Evolutionary conservation across 2,329 filamentous ascomycete species (phyloP), one percentile per base, ranked within the genome.

Genomic region (Periconia sp.): DNA sequence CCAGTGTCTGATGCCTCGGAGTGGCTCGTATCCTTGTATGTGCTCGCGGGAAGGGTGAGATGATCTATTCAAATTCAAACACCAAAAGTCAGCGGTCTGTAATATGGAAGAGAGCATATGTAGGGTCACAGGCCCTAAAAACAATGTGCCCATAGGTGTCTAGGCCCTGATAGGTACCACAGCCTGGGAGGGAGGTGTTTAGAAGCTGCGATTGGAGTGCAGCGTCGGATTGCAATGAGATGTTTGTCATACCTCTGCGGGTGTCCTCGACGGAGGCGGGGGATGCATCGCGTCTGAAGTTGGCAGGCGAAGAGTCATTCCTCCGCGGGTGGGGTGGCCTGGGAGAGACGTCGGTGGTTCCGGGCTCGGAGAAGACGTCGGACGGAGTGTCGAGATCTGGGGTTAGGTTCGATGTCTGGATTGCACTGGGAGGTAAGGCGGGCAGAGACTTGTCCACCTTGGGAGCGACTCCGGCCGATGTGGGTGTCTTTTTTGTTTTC

Each of bases 381-480:
- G 65, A 84, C 63, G 76, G 82, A 9, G 79, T 80, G 36, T 84
- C 80, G 25, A 73, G 63, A 36, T 79, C 76, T 5, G 76, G 74
- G 3, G 76, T 81, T 61, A 86, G 78, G 52, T 79, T 82, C 25
- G 80, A 78, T 17, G 80, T 79, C 24, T 83, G 78, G 22, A 84
- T 78, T 21, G 85, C 87, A 57, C 83, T 89, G 5, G 89, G 88
- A 21, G 92, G 94, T 17, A 97, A 79, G 18, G 94, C 94, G 15
- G 94, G 94, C 24, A 99, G 76, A 5, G 91, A 95, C 70, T 97
- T 97, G 68, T 99, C 92, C 26, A 88, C 83, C 50, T 89, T 85
- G 15, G 85, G 81, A 9, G 56, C 37, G 78, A 83, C 53, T 1
- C 61, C 56, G n/a, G 57, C 52, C 36, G 65, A 54, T 11, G 61